phyloP scores from a whole-genome alignment of 164 flowering plant genomes.

The Tetrastigma voinierianum region DNA sequence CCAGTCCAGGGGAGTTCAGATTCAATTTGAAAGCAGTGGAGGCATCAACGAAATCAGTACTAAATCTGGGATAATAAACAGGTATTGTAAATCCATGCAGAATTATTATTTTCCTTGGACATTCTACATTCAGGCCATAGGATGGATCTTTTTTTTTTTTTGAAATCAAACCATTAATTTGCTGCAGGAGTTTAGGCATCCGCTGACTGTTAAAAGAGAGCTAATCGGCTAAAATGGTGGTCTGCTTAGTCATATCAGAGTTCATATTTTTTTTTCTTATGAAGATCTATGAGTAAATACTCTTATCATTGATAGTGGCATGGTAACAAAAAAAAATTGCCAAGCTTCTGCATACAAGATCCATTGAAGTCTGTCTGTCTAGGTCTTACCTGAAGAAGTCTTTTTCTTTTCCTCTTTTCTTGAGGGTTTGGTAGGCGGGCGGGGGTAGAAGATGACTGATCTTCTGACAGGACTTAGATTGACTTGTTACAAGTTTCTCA shows the following conservation, averaged over 20 bases:
- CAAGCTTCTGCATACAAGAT: conserved; percentile 3
- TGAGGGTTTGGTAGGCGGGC: no score
- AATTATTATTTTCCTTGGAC: no score
- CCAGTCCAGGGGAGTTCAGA: conserved; percentile 27
- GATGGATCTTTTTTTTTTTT: background rate
- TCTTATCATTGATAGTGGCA: background rate
- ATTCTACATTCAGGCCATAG: no score
- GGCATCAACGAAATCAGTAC: conserved; percentile 24
- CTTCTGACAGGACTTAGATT: background rate
- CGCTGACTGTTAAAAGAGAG: conserved; percentile 28
- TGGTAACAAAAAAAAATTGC: background rate
- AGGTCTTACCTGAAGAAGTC: background rate
- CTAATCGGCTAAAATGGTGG: background rate
- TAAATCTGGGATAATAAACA: conserved; percentile 23
- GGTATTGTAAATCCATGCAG: background rate
- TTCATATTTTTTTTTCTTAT: conserved; percentile 6
- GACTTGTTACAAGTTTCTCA: background rate
- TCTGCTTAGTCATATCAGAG: background rate
- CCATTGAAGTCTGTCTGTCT: conserved; percentile 2
- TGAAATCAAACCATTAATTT: conserved; percentile 2
- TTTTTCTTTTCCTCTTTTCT: background rate
- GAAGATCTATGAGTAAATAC: conserved; percentile 5
- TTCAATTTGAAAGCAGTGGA: conserved; percentile 26
- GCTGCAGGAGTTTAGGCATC: conserved; percentile 45
- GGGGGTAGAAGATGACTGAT: background rate